Conservation (phyloP, 1,284 basidiomycete genomes). For the Heterobasidion parviporum region DNA sequence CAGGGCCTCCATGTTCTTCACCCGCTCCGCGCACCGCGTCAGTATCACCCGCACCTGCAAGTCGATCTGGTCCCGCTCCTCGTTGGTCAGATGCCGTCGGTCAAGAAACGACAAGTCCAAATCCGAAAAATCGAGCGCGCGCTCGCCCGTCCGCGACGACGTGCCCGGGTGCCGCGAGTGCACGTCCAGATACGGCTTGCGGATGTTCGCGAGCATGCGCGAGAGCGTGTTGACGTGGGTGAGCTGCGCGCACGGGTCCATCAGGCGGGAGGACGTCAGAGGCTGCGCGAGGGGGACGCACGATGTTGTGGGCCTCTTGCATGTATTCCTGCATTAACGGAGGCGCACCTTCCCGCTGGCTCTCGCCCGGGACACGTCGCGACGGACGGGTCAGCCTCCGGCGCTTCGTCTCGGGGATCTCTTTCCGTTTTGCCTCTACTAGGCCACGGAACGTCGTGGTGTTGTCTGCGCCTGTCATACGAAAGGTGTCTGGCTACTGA, state of each 20-base stretch:
- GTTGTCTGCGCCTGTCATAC: slow-evolving; percentile 25
- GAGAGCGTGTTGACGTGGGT: slow-evolving; percentile 65
- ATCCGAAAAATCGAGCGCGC: slow-evolving; percentile 47
- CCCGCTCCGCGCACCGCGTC: slow-evolving; percentile 73
- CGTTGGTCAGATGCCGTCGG: slow-evolving; percentile 69
- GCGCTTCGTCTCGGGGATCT: slow-evolving; percentile 38
- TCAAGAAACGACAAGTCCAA: slow-evolving; percentile 54
- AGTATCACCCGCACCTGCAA: slow-evolving; percentile 79
- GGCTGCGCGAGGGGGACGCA: slow-evolving; percentile 20
- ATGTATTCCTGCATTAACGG: slow-evolving; percentile 58
- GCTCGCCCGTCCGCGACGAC: slow-evolving; percentile 32
- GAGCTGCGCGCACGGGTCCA: slow-evolving; percentile 32
- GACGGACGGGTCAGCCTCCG: slow-evolving; percentile 34
- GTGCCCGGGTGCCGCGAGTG: slow-evolving; percentile 44
- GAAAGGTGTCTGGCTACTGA: too few species aligned
- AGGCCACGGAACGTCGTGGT: slow-evolving; percentile 53
- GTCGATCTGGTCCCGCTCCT: slow-evolving; percentile 88
- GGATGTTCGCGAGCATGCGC: slow-evolving; percentile 60
- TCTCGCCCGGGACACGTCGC: slow-evolving; percentile 23
- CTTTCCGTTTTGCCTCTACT: slow-evolving; percentile 37
- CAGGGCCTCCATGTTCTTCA: slow-evolving; percentile 76
- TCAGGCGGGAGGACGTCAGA: not conserved
- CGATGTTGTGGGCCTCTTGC: slow-evolving; percentile 65
- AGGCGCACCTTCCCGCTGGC: slow-evolving; percentile 25
- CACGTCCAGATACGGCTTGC: slow-evolving; percentile 74